Percentiles rank a stretch among this genome's conserved stretches.
phyloP scores from a whole-genome alignment of 805 yeast genomes.

The Saccharomyces eubayanus region DNA sequence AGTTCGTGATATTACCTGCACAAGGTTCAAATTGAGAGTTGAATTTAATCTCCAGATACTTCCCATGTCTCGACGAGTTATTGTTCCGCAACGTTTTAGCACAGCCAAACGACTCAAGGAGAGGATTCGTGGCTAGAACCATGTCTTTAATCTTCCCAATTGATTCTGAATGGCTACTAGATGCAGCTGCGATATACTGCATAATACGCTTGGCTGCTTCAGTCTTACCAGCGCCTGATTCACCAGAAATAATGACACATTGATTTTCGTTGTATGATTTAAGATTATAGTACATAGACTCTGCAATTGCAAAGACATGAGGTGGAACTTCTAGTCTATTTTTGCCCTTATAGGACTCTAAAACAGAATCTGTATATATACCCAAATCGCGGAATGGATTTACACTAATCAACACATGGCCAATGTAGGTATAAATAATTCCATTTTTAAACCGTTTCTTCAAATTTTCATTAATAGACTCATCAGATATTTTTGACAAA shows the following conservation, averaged over 20 bases:
- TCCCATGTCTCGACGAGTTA: slow-evolving; percentile 96
- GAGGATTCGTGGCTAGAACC: slow-evolving; percentile 96
- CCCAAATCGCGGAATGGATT: slow-evolving; percentile 96
- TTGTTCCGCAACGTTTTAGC: slow-evolving; percentile 96
- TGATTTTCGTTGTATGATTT: slow-evolving; percentile 90
- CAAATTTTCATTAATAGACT: slow-evolving; percentile 83
- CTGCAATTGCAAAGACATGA: slow-evolving; percentile 97
- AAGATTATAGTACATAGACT: slow-evolving; percentile 90
- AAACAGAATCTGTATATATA: slow-evolving; percentile 73
- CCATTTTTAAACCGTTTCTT: slow-evolving; percentile 84
- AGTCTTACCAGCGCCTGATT: slow-evolving; percentile 96
- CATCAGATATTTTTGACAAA: slow-evolving; percentile 81
- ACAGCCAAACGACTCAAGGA: slow-evolving; percentile 97
- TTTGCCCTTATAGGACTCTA: slow-evolving; percentile 77
- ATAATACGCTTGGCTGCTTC: slow-evolving; percentile 96
- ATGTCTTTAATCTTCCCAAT: slow-evolving; percentile 88
- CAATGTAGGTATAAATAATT: slow-evolving; percentile 85
- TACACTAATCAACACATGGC: slow-evolving; percentile 89
- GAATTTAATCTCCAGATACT: slow-evolving; percentile 86
- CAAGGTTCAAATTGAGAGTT: slow-evolving; percentile 78
- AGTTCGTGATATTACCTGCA: slow-evolving; percentile 93
- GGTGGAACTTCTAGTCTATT: slow-evolving; percentile 96
- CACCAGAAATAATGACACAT: slow-evolving; percentile 96
- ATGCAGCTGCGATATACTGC: slow-evolving; percentile 90
- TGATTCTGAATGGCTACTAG: slow-evolving; percentile 48